Conservation (phyloP, 2,329 filamentous ascomycete species). For the Zalaria obscura region DNA sequence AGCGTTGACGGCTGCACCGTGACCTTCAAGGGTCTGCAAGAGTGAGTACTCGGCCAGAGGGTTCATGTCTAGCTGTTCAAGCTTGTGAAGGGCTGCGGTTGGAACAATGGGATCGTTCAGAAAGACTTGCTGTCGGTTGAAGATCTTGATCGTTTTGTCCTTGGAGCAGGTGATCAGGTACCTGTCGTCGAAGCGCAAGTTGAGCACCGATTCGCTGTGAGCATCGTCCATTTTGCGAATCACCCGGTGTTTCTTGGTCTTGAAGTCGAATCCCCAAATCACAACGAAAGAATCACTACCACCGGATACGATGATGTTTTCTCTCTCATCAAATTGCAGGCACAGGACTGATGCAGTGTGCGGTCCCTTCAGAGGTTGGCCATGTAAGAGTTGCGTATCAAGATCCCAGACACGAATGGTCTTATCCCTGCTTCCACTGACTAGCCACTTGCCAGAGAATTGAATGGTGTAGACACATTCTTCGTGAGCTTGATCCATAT, state of each 20-base stretch:
- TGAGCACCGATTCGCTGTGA: conserved; percentile 82
- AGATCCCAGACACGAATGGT: conserved; percentile 86
- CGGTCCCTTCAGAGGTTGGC: conserved; percentile 37
- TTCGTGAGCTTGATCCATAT: conserved; percentile 68
- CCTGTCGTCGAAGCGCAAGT: conserved; percentile 79
- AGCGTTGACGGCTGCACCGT: conserved; percentile 86
- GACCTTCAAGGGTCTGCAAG: conserved; percentile 68
- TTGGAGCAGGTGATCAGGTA: conserved; percentile 96
- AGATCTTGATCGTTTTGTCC: conserved; percentile 92
- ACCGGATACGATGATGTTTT: conserved; percentile 12
- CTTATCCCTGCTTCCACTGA: conserved; percentile 83
- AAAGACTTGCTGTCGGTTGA: conserved; percentile 62
- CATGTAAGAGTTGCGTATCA: conserved; percentile 43
- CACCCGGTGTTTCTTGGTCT: conserved; percentile 52
- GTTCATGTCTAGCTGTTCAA: conserved; percentile 33
- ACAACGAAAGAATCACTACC: conserved; percentile 9
- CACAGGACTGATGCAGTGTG: conserved; percentile 84
- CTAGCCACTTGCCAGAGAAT: conserved; percentile 70
- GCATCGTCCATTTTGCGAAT: conserved; percentile 63
- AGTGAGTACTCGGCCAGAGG: conserved; percentile 56
- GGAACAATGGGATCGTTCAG: conserved; percentile 24
- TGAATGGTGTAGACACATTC: conserved; percentile 96
- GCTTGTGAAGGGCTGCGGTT: conserved; percentile 11
- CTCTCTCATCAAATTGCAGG: conserved; percentile 78
- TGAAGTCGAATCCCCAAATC: conserved; percentile 31